Percentiles rank a stretch among this genome's conserved stretches.
phyloP scores from a whole-genome alignment of 1,284 basidiomycete species.

The Cerrena zonata region DNA sequence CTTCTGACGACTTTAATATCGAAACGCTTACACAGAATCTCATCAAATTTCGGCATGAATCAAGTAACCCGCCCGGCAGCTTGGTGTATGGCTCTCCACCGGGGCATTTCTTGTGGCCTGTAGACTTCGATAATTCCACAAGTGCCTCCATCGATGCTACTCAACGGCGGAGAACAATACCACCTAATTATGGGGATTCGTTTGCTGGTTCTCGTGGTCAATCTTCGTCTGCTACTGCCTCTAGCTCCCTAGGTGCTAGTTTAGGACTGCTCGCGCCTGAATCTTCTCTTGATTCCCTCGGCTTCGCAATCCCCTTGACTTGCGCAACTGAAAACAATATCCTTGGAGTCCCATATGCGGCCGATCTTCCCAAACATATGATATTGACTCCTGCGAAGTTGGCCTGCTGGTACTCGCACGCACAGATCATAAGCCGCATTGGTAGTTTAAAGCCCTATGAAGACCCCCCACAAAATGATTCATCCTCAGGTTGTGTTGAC shows the following conservation, averaged over 20 bases:
- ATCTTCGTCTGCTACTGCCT: background rate
- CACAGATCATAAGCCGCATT: slow-evolving; percentile 45
- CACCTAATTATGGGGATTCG: background rate
- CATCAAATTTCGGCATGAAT: background rate
- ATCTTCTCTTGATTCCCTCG: background rate
- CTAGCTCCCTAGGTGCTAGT: background rate
- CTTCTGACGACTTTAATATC: slow-evolving; percentile 34
- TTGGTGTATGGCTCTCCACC: background rate
- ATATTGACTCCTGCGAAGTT: slow-evolving; percentile 53
- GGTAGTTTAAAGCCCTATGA: too few species aligned
- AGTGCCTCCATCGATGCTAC: background rate
- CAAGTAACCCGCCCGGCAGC: background rate
- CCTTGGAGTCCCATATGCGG: slow-evolving; percentile 32
- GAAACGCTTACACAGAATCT: background rate
- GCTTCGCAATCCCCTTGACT: slow-evolving; percentile 30
- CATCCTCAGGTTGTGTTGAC: slow-evolving; percentile 15
- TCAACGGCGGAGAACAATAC: background rate
- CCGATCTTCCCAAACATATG: slow-evolving; percentile 39
- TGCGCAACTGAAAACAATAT: slow-evolving; percentile 46
- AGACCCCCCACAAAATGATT: slow-evolving; percentile 15
- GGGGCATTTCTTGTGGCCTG: slow-evolving; percentile 19
- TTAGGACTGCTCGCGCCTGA: background rate
- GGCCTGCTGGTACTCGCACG: slow-evolving; percentile 74
- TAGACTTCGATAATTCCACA: background rate
- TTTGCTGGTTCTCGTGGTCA: background rate